Evolutionary conservation across 2,329 filamentous ascomycete genomes (phyloP), one percentile per base, ranked within the genome.

Genomic region (Fusarium sulawesiense): DNA sequence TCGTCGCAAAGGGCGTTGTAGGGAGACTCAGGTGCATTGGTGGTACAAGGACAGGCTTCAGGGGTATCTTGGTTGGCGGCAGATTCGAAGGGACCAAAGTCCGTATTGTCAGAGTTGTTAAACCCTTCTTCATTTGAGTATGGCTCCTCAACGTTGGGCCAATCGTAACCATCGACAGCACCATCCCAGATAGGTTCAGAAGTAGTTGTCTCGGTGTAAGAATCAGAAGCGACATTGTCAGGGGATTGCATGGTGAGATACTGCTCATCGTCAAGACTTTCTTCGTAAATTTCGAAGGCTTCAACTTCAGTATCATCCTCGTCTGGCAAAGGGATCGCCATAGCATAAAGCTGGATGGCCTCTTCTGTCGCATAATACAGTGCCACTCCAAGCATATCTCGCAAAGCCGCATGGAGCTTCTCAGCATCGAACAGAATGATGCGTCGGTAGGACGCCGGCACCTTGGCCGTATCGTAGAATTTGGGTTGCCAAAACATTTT

Each of bases 401-500:
- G 6, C 11, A 47, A 21, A 2, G 10, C 13, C 9, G 11, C 11
- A 3, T 49, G 25, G 10, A 27, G 21, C 11, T 27, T 6, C 6
- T 30, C 3, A 0, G 25, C 62, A 0, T n/a, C 16, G 2, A 10
- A 18, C 1, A 42, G 34, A 0, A 47, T 18, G 0, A 50, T 10
- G 0, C 27, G 3, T 11, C 65, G 55, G 9, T 21, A 49, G 18
- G 13, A 6, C 0, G 7, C 30, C 2, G 55, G 12, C 27, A 69
- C 7, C 50, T 69, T 69, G 27, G 55, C 49, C 9, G 66, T 69
- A 10, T 69, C 37, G 4, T 45, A 30, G 10, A 60, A 18, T 9
- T 23, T 18, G 8, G 23, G 34, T 4, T 18, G 40, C 60, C 65
- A 69, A 20, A 42, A 16, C n/a, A 50, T 30, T 46, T 44, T 47